These are phyloP conservation scores for Avicennia marina DNA, from an alignment of 257 asterid genomes.

Conservation along the genomic window DNA sequence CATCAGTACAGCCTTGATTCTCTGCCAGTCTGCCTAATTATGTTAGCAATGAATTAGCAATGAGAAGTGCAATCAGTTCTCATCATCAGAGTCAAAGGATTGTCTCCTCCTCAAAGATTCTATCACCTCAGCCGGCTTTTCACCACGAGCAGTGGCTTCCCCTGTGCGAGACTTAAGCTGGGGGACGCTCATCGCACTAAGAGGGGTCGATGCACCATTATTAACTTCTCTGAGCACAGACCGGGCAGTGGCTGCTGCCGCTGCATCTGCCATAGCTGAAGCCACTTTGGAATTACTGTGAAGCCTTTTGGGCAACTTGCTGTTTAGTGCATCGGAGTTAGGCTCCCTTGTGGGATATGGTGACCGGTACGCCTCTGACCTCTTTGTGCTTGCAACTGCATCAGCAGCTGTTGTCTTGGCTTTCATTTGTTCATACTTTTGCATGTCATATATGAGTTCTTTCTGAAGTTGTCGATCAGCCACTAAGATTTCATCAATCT, in stretches of 20 bases:
- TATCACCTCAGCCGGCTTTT: constrained; percentile 48
- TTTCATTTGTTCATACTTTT: constrained; percentile 63
- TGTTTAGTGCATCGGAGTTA: constrained; percentile 18
- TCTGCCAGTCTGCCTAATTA: no score
- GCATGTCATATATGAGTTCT: constrained; percentile 85
- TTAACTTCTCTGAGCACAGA: constrained; percentile 78
- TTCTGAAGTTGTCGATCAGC: constrained; percentile 89
- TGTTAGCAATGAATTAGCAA: not conserved
- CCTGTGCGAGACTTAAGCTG: constrained; percentile 53
- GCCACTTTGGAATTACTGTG: constrained; percentile 42
- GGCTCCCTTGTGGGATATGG: constrained; percentile 30
- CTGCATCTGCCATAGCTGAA: constrained; percentile 73
- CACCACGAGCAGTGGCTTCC: constrained; percentile 21
- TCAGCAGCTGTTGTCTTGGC: constrained; percentile 63
- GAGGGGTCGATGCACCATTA: constrained; percentile 50
- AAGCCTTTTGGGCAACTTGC: constrained; percentile 22
- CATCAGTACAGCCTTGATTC: no score
- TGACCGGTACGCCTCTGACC: constrained; percentile 32
- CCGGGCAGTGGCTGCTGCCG: constrained; percentile 57
- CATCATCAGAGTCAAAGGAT: constrained; percentile 69
- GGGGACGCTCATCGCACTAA: constrained; percentile 72
- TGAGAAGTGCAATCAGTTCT: constrained; percentile 36
- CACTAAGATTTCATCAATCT: constrained; percentile 77
- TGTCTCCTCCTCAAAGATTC: constrained; percentile 77
- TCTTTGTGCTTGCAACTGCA: constrained; percentile 52